Percentiles rank a stretch among this genome's conserved stretches.
These are phyloP conservation scores for Fibroporia radiculosa DNA, from an alignment of 768 basidiomycete species.

Conservation along the genomic window DNA sequence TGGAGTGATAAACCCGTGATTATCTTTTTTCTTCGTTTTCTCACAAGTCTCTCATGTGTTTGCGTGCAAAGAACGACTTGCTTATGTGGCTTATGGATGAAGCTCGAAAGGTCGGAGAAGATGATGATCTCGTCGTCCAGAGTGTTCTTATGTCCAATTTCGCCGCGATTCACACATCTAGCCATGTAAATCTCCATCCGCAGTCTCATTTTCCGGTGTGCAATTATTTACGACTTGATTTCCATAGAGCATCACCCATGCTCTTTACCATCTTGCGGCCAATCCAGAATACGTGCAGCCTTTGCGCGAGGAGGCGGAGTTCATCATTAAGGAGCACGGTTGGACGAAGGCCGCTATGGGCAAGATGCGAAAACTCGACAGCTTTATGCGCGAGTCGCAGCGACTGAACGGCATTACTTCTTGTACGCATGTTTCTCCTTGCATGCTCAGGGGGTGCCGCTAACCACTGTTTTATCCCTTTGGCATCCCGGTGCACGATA, in stretches of 20 bases:
- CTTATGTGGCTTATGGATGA: slow-evolving; percentile 26
- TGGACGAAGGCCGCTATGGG: slow-evolving; percentile 26
- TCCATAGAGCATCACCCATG: slow-evolving; percentile 27
- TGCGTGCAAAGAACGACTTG: slow-evolving; percentile 23
- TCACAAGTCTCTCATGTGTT: background rate
- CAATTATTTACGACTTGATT: background rate
- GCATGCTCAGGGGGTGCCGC: background rate
- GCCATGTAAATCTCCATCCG: slow-evolving; percentile 2
- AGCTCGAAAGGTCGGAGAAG: slow-evolving; percentile 12
- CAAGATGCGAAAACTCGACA: slow-evolving; percentile 38
- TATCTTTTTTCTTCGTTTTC: background rate
- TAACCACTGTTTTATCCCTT: background rate
- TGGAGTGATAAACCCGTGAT: slow-evolving; percentile 28
- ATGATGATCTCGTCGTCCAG: slow-evolving; percentile 14
- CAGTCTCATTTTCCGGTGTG: background rate
- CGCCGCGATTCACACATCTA: slow-evolving; percentile 14
- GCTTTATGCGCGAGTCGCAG: slow-evolving; percentile 36
- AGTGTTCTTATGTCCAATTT: slow-evolving; percentile 23
- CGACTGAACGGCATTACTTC: slow-evolving; percentile 23
- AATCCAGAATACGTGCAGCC: slow-evolving; percentile 27
- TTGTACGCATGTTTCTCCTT: slow-evolving; percentile 15
- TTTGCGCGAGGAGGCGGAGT: slow-evolving; percentile 38
- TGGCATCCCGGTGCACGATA: slow-evolving; percentile 3
- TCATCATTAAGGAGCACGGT: slow-evolving; percentile 24
- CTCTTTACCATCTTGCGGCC: slow-evolving; percentile 28